Base-by-base conservation (phyloP, 2,329 filamentous ascomycete genomes). In the Escovopsis sp. region DNA sequence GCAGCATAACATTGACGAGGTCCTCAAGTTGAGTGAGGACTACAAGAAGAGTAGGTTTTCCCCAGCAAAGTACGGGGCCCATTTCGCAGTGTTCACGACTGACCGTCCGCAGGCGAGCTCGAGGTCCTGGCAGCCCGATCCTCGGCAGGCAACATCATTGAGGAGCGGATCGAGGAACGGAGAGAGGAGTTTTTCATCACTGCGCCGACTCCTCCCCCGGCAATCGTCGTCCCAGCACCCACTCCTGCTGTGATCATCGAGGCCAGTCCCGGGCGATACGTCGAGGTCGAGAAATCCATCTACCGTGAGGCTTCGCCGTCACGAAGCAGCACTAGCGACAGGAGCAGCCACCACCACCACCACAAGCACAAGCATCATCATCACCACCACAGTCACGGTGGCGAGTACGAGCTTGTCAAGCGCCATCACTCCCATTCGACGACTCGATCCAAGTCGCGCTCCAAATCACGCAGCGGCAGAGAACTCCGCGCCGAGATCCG, bases 1-100 rank as follows among this genome's bases (percentile, higher is more conserved):
- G 12, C 88, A 93, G 53, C 78, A 89, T 15, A 86, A 94, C 53
- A 95, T 95, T 48, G 87, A 95, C 52, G 83, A 93, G 54, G 71
- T 95, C 37, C 82, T 95, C 53, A 81, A 77, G 53, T 68, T 87
- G 40, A 93, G 85, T 60, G 83, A 87, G 54, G 77, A 82, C 30
- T 87, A 85, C 62, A 79, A 73, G 56, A 72, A 73, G 55, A 68
- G 72, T 75, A 53, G 55, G 67, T 54, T 11, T 39, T 32, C n/a
- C 4, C n/a, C 1, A 48, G 52, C 47, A 12, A 46, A 50, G 15
- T 44, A 42, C 43, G 47, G 51, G 42, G n/a, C 12, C 1, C n/a
- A 4, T 48, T 49, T 12, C 40, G 45, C 11, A 9, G 7, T 9
- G 28, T 9, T 32, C 28, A 9, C 8, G 8, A 11, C 28, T 32